These are phyloP conservation scores for Stagonosporopsis cucurbitacearum DNA, from an alignment of 2,329 filamentous ascomycete species.

Conservation along the genomic window DNA sequence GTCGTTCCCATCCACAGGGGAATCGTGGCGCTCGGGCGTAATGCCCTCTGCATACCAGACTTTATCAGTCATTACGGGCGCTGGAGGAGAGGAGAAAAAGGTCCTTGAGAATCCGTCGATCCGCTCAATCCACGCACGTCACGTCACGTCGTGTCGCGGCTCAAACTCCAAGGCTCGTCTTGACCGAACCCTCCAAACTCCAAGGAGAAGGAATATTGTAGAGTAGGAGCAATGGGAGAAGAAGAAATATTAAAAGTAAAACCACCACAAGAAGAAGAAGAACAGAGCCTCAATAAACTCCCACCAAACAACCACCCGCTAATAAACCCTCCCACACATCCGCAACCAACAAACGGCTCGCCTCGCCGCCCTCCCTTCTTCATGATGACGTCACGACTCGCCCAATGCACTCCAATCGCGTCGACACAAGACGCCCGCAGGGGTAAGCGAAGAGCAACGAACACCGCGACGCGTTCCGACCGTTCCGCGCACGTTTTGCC, in stretches of 20 bases:
- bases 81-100: background rate
- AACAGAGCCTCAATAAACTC: too few species aligned
- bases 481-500: background rate
- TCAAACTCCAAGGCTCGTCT: too few species aligned
- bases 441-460: too few species aligned
- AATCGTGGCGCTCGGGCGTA: background rate
- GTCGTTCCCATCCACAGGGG: background rate
- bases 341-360: background rate
- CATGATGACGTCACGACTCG: conserved; percentile 18
- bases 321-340: background rate
- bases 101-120: too few species aligned
- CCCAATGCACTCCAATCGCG: background rate
- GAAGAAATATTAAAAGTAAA: too few species aligned
- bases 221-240: too few species aligned
- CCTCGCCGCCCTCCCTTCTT: background rate
- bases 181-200: too few species aligned
- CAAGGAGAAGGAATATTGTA: too few species aligned
- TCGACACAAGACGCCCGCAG: background rate
- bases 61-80: background rate
- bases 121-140: too few species aligned
- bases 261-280: too few species aligned
- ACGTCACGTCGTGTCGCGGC: too few species aligned
- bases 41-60: conserved; percentile 9
- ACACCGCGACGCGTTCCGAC: background rate
- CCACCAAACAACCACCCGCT: background rate